Base-by-base conservation (phyloP, 805 yeast species). In the Lipomyces yamanashiensis region DNA sequence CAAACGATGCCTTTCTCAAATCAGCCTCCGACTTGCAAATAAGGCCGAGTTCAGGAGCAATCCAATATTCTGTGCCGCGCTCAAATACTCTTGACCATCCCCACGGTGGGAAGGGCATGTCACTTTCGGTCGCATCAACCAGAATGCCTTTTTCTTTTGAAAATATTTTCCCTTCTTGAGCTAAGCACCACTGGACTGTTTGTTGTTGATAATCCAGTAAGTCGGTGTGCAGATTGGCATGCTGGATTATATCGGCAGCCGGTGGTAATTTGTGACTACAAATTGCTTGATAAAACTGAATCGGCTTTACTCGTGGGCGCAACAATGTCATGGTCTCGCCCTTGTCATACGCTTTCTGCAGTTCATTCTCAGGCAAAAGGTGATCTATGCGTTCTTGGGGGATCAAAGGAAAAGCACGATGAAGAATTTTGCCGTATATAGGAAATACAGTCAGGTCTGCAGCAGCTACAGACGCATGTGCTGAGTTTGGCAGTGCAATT, bases 171-270 rank as follows among this genome's bases (percentile, higher is more conserved):
- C 80, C 78, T 62, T 78, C 81, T 41, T 70, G 62, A 1, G 68
- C 59, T n/a, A 78, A 61, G 10, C 73, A 69, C 80, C 81, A 78
- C 13, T 69, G 52, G 2, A 78, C 76, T 0, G 80, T 69, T 36
- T 75, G 76, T 40, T 72, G 54, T 63, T 78, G 81, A 54, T 59
- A 66, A 43, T 60, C 62, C 7, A 66, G 58, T 21, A 66, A 21
- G 9, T 50, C 13, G 5, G 69, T 53, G 4, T 7, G n/a, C 15
- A 66, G 53, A 7, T 52, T 62, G 3, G 60, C 45, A 34, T 59
- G 67, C 44, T 59, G 68, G 13, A 66, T 50, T 9, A 56, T 5
- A 7, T 40, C 23, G 19, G 40, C 40, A 2, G 68, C 53, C 19
- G 54, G 47, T 15, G 62, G 63, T 2, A 59, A 28, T 13, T 56